Conservation (phyloP, 495 filamentous ascomycete genomes). For the Penicillium coprophilum region DNA sequence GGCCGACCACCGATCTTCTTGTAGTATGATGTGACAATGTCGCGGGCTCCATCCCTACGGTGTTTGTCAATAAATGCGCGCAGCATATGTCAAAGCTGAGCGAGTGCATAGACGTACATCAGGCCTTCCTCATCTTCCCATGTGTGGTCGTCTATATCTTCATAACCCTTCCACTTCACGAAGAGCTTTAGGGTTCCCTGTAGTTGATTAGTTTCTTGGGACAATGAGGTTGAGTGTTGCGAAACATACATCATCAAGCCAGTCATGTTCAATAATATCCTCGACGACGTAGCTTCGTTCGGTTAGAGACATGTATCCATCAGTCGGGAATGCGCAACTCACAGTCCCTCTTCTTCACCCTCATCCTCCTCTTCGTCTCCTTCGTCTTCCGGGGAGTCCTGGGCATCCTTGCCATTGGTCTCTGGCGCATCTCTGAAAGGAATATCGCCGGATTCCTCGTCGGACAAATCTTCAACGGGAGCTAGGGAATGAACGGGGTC, state of each 20-base stretch:
- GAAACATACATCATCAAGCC: conserved; percentile 36
- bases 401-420: conserved; percentile 23
- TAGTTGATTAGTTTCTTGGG: conserved; percentile 17
- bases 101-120: conserved; percentile 29
- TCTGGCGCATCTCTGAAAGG: conserved; percentile 38
- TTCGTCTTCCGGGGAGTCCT: conserved; percentile 25
- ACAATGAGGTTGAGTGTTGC: neutral
- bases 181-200: conserved; percentile 47
- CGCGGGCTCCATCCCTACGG: conserved; percentile 51
- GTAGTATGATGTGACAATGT: conserved; percentile 56
- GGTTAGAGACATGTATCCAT: conserved; percentile 29
- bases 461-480: conserved; percentile 43
- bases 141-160: conserved; percentile 53
- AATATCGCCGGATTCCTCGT: conserved; percentile 49
- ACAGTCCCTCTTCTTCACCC: conserved; percentile 46
- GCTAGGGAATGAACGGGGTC: conserved; percentile 25
- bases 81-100: neutral
- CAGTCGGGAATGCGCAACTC: conserved; percentile 17
- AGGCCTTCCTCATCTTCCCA: conserved; percentile 62
- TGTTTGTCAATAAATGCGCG: conserved; percentile 15
- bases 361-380: conserved; percentile 42
- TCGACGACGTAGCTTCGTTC: conserved; percentile 59
- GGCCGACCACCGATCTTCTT: conserved; percentile 56
- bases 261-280: conserved; percentile 52
- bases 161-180: conserved; percentile 67